Base-by-base conservation (phyloP, 2,329 filamentous ascomycete species). In the Trichoderma sp. region DNA sequence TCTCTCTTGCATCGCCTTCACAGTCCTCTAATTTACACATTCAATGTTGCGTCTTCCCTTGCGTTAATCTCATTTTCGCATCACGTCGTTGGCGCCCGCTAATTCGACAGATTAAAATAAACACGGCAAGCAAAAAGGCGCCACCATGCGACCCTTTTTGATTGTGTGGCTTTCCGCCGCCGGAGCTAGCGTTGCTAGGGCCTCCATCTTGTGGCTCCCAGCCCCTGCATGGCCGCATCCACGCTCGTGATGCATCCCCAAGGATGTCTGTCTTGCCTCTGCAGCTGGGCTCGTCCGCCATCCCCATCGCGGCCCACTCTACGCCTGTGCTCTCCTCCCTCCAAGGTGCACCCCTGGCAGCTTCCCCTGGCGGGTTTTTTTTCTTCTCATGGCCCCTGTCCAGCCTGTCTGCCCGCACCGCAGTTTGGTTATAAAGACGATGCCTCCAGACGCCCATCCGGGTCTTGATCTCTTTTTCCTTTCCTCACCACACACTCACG, bases 401-500 rank as follows among this genome's bases (percentile, higher is more conserved):
- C 33, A 35, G 8, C 2, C 7, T 33, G 31, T 35, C 69, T 68
- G 59, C 71, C 71, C 70, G 69, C 74, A 72, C 52, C 19, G 14
- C 21, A 47, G 59, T 49, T 63, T 74, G 71, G 68, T 81, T 86
- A 86, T 86, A 86, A 85, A 86, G 84, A 78, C 77, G 73, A 79
- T 77, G 79, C 78, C 77, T 80, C 79, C 79, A 77, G 75, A 71
- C 73, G 77, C 76, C 78, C 73, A 72, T 67, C 70, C 76, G 72
- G 43, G 72, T 76, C 71, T 66, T 27, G 64, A 69, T 37, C 72
- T 77, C 77, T 72, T 71, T 78, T 35, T 13, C 11, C 40, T 79
- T 76, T 75, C 76, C 82, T 83, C 72, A 82, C 84, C 84, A 81
- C 84, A 83, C 83, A 81, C 82, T 74, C 75, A 78, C 83, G 73